Evolutionary conservation across 2,329 filamentous ascomycete species (phyloP).

Genomic region (Ophiostoma sp.): DNA sequence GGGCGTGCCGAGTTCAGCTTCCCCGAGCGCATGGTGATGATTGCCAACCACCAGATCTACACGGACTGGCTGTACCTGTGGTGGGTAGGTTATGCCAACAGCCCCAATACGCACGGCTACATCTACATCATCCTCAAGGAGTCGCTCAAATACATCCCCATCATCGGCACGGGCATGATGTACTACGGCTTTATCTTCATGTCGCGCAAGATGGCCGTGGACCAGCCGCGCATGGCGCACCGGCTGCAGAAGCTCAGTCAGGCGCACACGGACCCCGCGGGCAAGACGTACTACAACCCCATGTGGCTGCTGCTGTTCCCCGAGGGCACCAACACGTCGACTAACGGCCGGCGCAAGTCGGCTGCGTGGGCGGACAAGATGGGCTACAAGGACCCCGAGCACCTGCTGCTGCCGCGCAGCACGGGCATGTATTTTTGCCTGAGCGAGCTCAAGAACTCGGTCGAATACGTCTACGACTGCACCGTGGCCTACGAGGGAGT

Average conservation of each 20-base stretch:
- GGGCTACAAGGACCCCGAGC: constrained; percentile 65
- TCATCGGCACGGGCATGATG: constrained; percentile 75
- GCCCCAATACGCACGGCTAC: constrained; percentile 72
- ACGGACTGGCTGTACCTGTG: constrained; percentile 90
- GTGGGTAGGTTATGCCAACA: constrained; percentile 84
- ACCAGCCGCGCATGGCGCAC: constrained; percentile 69
- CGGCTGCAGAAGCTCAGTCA: constrained; percentile 65
- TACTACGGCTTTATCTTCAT: constrained; percentile 90
- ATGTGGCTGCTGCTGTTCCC: constrained; percentile 91
- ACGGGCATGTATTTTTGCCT: constrained; percentile 77
- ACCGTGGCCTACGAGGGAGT: constrained; percentile 94
- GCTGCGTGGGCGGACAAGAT: constrained; percentile 71
- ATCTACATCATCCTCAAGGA: constrained; percentile 90
- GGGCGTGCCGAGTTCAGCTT: constrained; percentile 74
- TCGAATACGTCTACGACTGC: constrained; percentile 86
- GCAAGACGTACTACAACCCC: constrained; percentile 58
- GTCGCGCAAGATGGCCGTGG: constrained; percentile 80
- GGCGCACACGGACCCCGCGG: constrained; percentile 48
- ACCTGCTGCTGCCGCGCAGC: constrained; percentile 71
- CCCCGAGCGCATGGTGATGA: constrained; percentile 73
- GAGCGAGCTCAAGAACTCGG: constrained; percentile 64
- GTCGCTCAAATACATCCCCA: constrained; percentile 72
- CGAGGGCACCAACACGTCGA: constrained; percentile 76
- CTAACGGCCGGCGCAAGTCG: constrained; percentile 65
- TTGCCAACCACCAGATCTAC: constrained; percentile 86